Evolutionary conservation across 2,329 filamentous ascomycete species (phyloP).

Genomic region (Monosporascus sp.): DNA sequence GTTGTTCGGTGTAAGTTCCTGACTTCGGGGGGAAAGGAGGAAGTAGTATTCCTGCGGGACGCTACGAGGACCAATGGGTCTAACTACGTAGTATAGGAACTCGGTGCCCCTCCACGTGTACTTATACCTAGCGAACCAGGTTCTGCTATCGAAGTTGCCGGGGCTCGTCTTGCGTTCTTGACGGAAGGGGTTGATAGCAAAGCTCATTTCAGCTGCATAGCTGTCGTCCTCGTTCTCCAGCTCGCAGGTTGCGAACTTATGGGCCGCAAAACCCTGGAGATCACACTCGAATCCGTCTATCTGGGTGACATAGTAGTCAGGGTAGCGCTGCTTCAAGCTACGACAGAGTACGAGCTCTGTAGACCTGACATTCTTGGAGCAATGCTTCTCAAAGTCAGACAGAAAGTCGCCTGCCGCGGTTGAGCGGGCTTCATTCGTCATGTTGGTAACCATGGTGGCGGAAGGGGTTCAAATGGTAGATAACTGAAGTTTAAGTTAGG

Average conservation of each 20-base stretch:
- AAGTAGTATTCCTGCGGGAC: neutral
- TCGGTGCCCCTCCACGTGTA: neutral
- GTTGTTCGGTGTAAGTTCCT: neutral
- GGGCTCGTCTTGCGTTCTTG: neutral
- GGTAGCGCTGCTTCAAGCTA: neutral
- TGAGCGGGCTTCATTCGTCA: neutral
- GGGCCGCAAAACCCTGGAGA: neutral
- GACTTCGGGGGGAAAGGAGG: neutral
- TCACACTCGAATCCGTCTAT: neutral
- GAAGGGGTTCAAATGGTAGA: neutral
- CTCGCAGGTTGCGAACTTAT: neutral
- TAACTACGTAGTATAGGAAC: neutral
- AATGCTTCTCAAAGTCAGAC: neutral
- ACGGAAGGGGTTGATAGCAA: neutral
- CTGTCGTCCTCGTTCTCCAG: neutral
- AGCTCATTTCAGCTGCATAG: neutral
- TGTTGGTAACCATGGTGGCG: neutral
- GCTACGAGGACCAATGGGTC: neutral
- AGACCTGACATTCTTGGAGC: neutral
- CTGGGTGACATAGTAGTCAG: neutral
- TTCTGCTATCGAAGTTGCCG: neutral
- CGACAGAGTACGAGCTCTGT: neutral
- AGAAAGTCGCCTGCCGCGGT: neutral
- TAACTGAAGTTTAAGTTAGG: no score
- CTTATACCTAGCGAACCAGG: neutral